Evolutionary conservation across 148 eudicot species (phyloP).

Genomic region (Rhododendron kiyosumense): DNA sequence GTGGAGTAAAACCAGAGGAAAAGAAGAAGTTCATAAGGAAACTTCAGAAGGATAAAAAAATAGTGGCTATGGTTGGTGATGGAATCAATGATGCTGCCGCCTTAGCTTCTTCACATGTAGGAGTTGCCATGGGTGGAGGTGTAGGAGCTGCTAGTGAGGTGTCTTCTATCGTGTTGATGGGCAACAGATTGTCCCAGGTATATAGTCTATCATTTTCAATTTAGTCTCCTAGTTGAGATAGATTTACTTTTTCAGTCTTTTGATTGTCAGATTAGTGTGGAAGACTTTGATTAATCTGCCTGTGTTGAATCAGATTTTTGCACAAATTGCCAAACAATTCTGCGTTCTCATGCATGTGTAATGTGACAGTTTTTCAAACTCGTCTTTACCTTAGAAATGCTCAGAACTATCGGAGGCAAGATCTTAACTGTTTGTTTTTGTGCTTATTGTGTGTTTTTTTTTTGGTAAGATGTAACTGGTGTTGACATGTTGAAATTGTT

Average conservation of each 20-base stretch:
- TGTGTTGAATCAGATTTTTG: not conserved
- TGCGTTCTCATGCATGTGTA: not conserved
- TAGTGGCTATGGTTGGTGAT: conserved; percentile 98
- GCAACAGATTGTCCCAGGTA: conserved; percentile 76
- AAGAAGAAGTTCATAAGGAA: conserved; percentile 60
- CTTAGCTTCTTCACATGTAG: conserved; percentile 84
- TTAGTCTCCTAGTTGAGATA: not conserved
- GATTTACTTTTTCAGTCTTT: not conserved
- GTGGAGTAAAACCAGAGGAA: conserved; percentile 81
- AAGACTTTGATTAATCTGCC: not conserved
- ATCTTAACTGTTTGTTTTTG: not conserved
- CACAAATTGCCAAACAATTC: conserved; percentile 3
- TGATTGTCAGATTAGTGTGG: not conserved
- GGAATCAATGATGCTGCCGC: conserved; percentile 99
- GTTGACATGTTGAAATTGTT: not conserved
- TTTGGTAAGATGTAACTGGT: not conserved
- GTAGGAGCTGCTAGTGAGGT: conserved; percentile 99
- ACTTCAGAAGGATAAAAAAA: conserved; percentile 66
- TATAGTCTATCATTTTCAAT: not conserved
- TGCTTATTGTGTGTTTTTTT: not conserved
- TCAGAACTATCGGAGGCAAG: not conserved
- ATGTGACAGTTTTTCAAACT: conserved; percentile 1
- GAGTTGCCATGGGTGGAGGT: conserved; percentile 87
- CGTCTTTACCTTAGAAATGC: not conserved
- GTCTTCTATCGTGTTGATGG: conserved; percentile 84